Conservation (phyloP, 2,329 filamentous ascomycete species). For the Aspergillus fumigatus region DNA sequence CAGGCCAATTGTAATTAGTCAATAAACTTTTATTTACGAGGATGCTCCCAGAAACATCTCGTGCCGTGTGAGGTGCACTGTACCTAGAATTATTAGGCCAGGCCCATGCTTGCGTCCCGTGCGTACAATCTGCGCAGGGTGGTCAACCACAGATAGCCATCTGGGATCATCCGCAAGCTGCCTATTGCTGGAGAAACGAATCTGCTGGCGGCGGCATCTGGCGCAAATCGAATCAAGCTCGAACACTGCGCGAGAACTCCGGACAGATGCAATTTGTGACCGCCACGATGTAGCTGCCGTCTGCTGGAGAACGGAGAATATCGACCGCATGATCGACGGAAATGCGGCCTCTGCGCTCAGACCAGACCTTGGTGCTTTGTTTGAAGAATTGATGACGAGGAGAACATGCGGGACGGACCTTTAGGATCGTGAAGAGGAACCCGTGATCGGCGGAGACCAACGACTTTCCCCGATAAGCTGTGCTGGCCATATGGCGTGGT, state of each 20-base stretch:
- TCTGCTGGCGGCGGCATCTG: slow-evolving; percentile 34
- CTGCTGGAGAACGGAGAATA: slow-evolving; percentile 26
- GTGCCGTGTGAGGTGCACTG: slow-evolving; percentile 2
- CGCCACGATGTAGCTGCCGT: slow-evolving; percentile 19
- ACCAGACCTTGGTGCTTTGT: not conserved
- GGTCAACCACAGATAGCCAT: slow-evolving; percentile 83
- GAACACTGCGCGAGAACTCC: slow-evolving; percentile 14
- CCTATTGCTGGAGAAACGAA: slow-evolving; percentile 46
- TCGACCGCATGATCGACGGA: slow-evolving; percentile 21
- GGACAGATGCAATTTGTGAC: slow-evolving; percentile 17
- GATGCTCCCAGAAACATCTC: not conserved
- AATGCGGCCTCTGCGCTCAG: not conserved
- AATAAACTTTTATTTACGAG: not conserved
- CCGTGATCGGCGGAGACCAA: not conserved
- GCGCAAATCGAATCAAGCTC: slow-evolving; percentile 31
- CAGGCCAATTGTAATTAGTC: slow-evolving; percentile 6
- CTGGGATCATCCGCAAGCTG: slow-evolving; percentile 63
- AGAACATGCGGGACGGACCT: not conserved
- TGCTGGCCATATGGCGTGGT: not conserved
- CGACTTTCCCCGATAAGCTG: not conserved
- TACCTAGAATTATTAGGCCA: slow-evolving; percentile 73
- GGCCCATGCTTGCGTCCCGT: slow-evolving; percentile 70
- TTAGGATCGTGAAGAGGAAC: not conserved
- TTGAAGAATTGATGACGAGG: not conserved
- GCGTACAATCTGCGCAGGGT: slow-evolving; percentile 75